Evolutionary conservation across 192 early-diverging fungal genomes (phyloP).

Genomic region (Entophlyctis helioformis): DNA sequence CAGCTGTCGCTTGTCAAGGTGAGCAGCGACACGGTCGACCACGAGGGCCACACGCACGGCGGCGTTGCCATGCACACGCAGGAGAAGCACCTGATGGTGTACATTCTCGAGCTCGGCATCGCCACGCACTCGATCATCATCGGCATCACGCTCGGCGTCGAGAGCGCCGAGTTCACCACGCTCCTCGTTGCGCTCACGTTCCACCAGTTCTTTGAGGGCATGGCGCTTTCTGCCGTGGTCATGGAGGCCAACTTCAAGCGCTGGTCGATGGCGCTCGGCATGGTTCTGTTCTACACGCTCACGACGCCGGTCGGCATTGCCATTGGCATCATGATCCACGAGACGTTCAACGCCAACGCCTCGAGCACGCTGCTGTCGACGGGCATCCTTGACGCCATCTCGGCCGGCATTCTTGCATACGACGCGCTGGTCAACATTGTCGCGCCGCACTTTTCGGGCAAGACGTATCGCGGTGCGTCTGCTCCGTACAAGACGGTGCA

Average conservation of each 20-base stretch:
- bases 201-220: conserved; percentile 35
- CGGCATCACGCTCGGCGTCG: conserved; percentile 29
- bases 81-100: conserved; percentile 9
- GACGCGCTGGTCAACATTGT: conserved; percentile 25
- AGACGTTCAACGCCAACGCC: conserved; percentile 36
- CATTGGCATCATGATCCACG: conserved; percentile 61
- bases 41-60: conserved; percentile 3
- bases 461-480: conserved; percentile 25
- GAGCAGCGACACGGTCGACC: too few relatives aligned
- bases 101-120: conserved; percentile 32
- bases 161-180: conserved; percentile 10
- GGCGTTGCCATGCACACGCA: background rate
- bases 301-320: conserved; percentile 75
- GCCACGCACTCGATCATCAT: conserved; percentile 35
- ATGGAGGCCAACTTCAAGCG: conserved; percentile 6
- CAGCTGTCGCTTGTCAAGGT: too few relatives aligned
- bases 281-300: conserved; percentile 29
- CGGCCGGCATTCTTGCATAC: conserved; percentile 75
- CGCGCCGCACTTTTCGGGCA: conserved; percentile 6
- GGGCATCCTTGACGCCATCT: conserved; percentile 70
- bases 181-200: conserved; percentile 35
- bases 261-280: background rate
- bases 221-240: conserved; percentile 19
- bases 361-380: conserved; percentile 44
- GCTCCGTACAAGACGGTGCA: conserved; percentile 23